Conservation (phyloP, 768 basidiomycete species). For the Lentinula edodes region DNA sequence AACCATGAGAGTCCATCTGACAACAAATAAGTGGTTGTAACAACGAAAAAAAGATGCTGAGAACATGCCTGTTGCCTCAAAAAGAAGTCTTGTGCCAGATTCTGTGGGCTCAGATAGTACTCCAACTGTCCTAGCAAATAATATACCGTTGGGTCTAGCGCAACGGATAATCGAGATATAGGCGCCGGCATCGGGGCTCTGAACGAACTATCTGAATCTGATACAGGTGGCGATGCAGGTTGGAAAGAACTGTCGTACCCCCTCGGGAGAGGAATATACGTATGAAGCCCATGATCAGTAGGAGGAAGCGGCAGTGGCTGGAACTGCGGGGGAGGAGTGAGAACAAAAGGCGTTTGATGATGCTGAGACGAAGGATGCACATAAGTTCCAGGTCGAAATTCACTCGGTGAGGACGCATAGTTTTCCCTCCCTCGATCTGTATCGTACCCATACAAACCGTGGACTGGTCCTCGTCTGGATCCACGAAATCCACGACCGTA, state of each 20-base stretch:
- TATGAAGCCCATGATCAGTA: neutral
- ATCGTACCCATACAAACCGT: conserved; percentile 27
- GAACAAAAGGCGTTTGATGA: conserved; percentile 22
- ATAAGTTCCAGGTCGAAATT: conserved; percentile 2
- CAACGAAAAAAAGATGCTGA: neutral
- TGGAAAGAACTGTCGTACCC: neutral
- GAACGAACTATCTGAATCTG: neutral
- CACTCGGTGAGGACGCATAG: conserved; percentile 7
- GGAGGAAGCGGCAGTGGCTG: conserved; percentile 17
- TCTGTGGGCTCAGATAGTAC: conserved; percentile 89
- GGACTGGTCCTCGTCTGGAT: conserved; percentile 12
- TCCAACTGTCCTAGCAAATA: conserved; percentile 81
- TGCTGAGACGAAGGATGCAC: conserved; percentile 18
- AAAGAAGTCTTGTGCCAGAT: conserved; percentile 83
- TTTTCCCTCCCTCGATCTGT: conserved; percentile 16
- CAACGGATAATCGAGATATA: conserved; percentile 40
- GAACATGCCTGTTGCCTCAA: conserved; percentile 67
- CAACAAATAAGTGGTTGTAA: neutral
- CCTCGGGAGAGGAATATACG: neutral
- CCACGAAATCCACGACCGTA: conserved; percentile 23
- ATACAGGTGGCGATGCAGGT: neutral
- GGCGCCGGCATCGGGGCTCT: conserved; percentile 36
- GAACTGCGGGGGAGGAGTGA: conserved; percentile 26
- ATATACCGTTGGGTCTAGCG: conserved; percentile 60
- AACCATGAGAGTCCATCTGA: conserved; percentile 88